Evolutionary conservation across 805 yeast genomes (phyloP).

Genomic region (Debaryomyces maramus): DNA sequence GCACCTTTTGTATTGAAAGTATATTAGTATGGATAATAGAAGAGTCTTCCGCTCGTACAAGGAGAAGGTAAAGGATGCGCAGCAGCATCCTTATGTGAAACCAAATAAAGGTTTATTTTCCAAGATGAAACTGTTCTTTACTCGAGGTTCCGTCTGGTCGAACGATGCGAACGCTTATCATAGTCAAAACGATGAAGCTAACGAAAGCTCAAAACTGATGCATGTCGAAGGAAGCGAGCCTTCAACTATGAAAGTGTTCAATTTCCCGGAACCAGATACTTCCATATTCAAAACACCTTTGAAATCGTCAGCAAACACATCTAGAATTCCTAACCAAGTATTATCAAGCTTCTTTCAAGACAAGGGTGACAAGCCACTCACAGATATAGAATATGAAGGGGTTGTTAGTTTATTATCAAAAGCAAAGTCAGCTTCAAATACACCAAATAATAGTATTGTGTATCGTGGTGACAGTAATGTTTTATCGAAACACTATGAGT

Average conservation of each 20-base stretch:
- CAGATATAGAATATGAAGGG: constrained; percentile 80
- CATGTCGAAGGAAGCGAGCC: not conserved
- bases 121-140: constrained; percentile 26
- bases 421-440: constrained; percentile 5
- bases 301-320: not conserved
- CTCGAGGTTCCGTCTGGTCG: constrained; percentile 8
- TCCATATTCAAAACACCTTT: constrained; percentile 3
- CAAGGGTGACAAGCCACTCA: constrained; percentile 74
- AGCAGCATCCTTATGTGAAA: constrained; percentile 23
- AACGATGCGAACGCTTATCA: constrained; percentile 1
- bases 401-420: constrained; percentile 56
- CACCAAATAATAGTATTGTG: constrained; percentile 4
- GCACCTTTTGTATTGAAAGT: no score
- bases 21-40: constrained; percentile 33
- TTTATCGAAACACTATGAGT: not conserved
- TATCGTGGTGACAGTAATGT: not conserved
- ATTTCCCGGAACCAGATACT: constrained; percentile 9
- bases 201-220: not conserved
- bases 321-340: constrained; percentile 46
- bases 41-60: constrained; percentile 30
- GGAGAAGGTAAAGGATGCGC: constrained; percentile 19
- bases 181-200: not conserved
- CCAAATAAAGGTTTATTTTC: constrained; percentile 24
- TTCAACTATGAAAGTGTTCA: constrained; percentile 4
- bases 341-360: constrained; percentile 68